These are phyloP conservation scores for Paraglomus brasilianum DNA, from an alignment of 192 early-diverging fungal genomes.

Conservation along the genomic window DNA sequence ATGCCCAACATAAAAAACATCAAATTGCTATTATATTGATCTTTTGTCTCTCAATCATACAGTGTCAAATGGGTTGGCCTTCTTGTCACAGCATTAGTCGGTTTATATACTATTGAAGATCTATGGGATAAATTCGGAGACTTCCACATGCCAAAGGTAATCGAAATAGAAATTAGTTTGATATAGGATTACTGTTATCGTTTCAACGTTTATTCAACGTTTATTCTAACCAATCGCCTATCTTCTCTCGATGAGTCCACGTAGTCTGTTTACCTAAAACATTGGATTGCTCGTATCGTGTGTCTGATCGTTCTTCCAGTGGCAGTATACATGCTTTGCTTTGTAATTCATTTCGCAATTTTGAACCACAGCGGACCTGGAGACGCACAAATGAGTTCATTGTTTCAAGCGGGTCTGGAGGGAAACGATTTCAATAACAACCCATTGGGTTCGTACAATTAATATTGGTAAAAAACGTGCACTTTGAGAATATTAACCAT, in stretches of 20 bases:
- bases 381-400: constrained; percentile 90
- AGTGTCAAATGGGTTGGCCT: constrained; percentile 97
- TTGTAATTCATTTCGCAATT: constrained; percentile 86
- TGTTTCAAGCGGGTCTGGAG: constrained; percentile 91
- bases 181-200: background rate
- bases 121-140: constrained; percentile 88
- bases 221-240: background rate
- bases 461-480: background rate
- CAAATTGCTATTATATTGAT: background rate
- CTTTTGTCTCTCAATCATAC: constrained; percentile 13
- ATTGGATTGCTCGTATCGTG: constrained; percentile 81
- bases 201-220: constrained; percentile 16
- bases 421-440: constrained; percentile 79
- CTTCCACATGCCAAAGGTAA: constrained; percentile 54
- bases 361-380: constrained; percentile 79
- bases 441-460: constrained; percentile 64
- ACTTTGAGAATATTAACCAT: background rate
- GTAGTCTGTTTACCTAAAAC: constrained; percentile 62
- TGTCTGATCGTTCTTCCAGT: constrained; percentile 84
- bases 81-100: constrained; percentile 87
- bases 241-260: background rate
- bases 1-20: background rate
- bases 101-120: constrained; percentile 89
- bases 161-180: background rate
- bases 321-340: constrained; percentile 78